Evolutionary conservation across 2,329 filamentous ascomycete genomes (phyloP).

Genomic region (Tolypocladium pustulatum): DNA sequence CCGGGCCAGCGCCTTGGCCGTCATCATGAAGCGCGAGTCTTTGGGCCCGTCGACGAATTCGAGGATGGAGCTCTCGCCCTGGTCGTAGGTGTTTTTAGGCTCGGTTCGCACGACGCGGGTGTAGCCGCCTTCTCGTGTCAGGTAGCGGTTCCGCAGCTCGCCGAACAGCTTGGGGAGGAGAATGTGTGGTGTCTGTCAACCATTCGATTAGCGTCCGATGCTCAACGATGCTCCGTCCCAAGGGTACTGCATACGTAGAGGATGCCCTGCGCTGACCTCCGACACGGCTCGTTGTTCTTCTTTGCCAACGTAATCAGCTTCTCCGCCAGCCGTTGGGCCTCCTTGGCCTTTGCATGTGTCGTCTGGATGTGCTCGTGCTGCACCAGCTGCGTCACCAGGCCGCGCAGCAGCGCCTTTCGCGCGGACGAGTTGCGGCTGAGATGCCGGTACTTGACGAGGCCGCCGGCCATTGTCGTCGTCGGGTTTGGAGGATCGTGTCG

Average conservation of each 20-base stretch:
- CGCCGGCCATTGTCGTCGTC: conserved; percentile 61
- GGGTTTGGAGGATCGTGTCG: not conserved
- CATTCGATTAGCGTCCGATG: not conserved
- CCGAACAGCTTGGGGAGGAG: conserved; percentile 83
- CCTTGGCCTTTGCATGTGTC: conserved; percentile 94
- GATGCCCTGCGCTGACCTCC: conserved; percentile 64
- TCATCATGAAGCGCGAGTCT: conserved; percentile 92
- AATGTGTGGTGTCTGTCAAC: conserved; percentile 49
- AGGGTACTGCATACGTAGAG: conserved; percentile 60
- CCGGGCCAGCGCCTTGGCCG: conserved; percentile 70
- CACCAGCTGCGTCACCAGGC: conserved; percentile 91
- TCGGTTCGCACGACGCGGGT: conserved; percentile 90
- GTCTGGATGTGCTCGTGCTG: conserved; percentile 88
- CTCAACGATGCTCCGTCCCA: not conserved
- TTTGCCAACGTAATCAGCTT: conserved; percentile 92
- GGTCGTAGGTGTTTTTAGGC: conserved; percentile 71
- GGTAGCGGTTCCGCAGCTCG: conserved; percentile 69
- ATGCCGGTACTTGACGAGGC: conserved; percentile 78
- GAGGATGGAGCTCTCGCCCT: conserved; percentile 81
- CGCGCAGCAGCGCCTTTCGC: conserved; percentile 84
- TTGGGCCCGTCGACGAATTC: conserved; percentile 90
- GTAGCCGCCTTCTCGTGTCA: conserved; percentile 75
- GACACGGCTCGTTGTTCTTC: conserved; percentile 76
- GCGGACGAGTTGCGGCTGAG: conserved; percentile 78
- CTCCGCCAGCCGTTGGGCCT: conserved; percentile 86